Conservation (phyloP, 257 asterid species). For the Petunia secreta region DNA sequence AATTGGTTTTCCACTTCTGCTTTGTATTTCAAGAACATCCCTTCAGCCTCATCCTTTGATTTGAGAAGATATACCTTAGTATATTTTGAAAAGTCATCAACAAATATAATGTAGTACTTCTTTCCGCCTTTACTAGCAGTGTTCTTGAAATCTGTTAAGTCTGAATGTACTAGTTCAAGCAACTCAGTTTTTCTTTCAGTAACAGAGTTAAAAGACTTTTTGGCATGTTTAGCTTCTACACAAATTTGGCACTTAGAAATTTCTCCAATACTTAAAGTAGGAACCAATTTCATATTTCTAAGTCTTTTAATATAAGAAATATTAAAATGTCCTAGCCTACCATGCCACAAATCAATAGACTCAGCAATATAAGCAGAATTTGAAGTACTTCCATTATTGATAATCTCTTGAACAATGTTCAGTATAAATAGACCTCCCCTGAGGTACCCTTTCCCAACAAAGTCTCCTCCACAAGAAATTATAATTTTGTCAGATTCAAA, state of each 20-base stretch:
- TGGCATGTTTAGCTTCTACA: neutral
- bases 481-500: neutral
- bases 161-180: neutral
- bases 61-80: neutral
- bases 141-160: neutral
- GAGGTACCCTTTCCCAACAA: constrained; percentile 2
- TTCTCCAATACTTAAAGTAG: too few species aligned
- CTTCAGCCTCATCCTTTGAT: neutral
- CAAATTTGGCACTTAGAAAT: neutral
- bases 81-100: neutral
- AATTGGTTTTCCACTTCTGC: constrained; percentile 3
- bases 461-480: neutral
- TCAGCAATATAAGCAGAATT: constrained; percentile 10
- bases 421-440: too few species aligned
- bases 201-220: too few species aligned
- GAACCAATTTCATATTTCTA: too few species aligned
- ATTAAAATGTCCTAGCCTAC: constrained; percentile 3
- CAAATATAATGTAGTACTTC: too few species aligned
- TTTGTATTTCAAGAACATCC: neutral
- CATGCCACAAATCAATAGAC: neutral
- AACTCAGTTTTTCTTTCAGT: neutral
- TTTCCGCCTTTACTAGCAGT: too few species aligned
- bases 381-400: neutral
- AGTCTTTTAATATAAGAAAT: neutral
- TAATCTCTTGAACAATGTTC: neutral